Percentiles rank a stretch among this genome's conserved stretches.
Evolutionary conservation across 345 rosid genomes (phyloP).

Genomic region (Angophora floribunda): DNA sequence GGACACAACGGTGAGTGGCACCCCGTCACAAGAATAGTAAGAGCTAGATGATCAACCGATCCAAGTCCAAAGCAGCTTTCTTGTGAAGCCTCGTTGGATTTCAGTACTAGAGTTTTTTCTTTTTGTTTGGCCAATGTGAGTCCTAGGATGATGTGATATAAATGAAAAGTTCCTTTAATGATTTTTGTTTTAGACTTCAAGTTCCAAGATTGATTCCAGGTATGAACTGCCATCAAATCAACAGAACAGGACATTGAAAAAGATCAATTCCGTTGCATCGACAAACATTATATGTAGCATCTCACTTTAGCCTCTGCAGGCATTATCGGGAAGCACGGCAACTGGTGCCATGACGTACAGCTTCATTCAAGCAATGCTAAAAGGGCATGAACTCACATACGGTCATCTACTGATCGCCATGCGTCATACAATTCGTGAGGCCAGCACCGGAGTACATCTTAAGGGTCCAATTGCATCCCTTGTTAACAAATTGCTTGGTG

Average conservation of each 20-base stretch:
- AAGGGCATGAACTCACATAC: conserved; percentile 48
- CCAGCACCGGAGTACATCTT: conserved; percentile 26
- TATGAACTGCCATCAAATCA: background rate
- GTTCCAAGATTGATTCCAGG: background rate
- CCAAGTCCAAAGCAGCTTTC: background rate
- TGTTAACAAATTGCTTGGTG: conserved; percentile 2
- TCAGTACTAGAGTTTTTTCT: background rate
- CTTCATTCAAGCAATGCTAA: conserved; percentile 64
- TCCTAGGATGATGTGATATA: background rate
- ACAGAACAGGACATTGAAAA: background rate
- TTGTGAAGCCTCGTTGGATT: background rate
- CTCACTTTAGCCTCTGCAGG: conserved; percentile 18
- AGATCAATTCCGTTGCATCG: background rate
- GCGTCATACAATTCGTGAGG: conserved; percentile 33
- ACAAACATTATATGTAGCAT: background rate
- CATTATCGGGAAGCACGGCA: conserved; percentile 35
- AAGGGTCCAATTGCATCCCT: conserved; percentile 25
- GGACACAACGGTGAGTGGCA: conserved; percentile 36
- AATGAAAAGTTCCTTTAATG: background rate
- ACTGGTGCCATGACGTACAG: conserved; percentile 74
- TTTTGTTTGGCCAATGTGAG: background rate
- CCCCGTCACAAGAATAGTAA: background rate
- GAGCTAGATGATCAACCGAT: background rate
- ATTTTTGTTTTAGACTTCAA: background rate
- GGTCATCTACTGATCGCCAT: conserved; percentile 50